Percentiles rank a stretch among this genome's conserved stretches.
These are phyloP conservation scores for Adenanthera pavonina DNA, from an alignment of 306 rosid species.

Conservation along the genomic window DNA sequence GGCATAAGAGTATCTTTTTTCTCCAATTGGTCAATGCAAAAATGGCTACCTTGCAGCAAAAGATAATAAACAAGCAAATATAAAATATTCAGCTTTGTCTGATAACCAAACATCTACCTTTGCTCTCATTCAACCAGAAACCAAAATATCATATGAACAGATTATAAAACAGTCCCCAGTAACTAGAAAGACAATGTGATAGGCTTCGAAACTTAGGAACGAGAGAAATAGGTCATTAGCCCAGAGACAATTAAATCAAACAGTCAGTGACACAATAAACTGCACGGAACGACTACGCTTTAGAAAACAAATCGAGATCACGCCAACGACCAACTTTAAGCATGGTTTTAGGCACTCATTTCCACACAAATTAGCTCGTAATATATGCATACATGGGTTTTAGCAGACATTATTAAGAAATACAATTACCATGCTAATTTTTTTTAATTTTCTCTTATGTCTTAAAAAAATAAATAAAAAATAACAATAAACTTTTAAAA, in stretches of 20 bases:
- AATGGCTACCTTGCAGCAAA: neutral
- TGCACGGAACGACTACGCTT: neutral
- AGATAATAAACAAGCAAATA: neutral
- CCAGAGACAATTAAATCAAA: conserved; percentile 4
- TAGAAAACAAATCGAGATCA: neutral
- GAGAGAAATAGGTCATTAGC: conserved; percentile 1
- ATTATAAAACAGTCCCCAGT: neutral
- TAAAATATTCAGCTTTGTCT: neutral
- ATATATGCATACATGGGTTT: neutral
- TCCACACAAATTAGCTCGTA: neutral
- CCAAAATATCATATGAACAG: neutral
- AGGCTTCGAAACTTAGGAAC: neutral
- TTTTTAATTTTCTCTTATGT: too few relatives aligned
- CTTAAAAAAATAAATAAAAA: too few relatives aligned
- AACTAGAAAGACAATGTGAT: neutral
- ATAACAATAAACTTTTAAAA: too few relatives aligned
- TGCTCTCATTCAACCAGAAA: neutral
- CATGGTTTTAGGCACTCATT: neutral
- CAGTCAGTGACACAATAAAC: conserved; percentile 17
- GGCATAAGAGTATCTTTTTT: neutral
- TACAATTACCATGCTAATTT: too few relatives aligned
- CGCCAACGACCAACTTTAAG: neutral
- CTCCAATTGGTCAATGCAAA: neutral
- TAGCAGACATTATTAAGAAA: too few relatives aligned
- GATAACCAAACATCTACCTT: neutral